Conservation (phyloP, 2,329 filamentous ascomycete species). For the Albifimbria verrucaria region DNA sequence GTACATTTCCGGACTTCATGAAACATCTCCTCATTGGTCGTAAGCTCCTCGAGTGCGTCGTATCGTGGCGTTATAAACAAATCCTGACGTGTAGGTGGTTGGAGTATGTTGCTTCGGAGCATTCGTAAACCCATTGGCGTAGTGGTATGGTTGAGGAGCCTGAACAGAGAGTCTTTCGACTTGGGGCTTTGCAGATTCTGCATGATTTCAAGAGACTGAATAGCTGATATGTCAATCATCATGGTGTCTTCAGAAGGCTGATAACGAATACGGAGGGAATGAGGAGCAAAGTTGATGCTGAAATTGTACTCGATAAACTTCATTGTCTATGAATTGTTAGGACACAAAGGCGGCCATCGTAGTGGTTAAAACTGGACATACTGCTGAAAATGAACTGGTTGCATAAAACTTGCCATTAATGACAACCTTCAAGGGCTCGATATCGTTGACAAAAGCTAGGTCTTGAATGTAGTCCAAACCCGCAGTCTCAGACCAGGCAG, state of each 20-base stretch:
- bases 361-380: too few species aligned
- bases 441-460: conserved; percentile 75
- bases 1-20: conserved; percentile 67
- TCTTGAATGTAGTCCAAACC: conserved; percentile 76
- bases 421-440: conserved; percentile 76
- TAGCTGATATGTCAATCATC: conserved; percentile 91
- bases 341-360: too few species aligned
- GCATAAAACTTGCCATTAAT: conserved; percentile 83
- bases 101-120: conserved; percentile 80
- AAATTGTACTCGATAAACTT: conserved; percentile 75
- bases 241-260: conserved; percentile 87
- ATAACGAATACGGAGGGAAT: conserved; percentile 82
- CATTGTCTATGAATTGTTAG: conserved; percentile 63
- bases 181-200: conserved; percentile 78
- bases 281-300: conserved; percentile 65
- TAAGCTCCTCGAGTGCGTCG: conserved; percentile 79
- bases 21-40: conserved; percentile 82
- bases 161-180: conserved; percentile 80
- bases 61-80: conserved; percentile 69
- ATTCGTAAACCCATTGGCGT: conserved; percentile 88
- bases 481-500: conserved; percentile 76
- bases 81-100: conserved; percentile 71
- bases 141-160: conserved; percentile 76
- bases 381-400: conserved; percentile 80
- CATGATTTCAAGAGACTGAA: conserved; percentile 82